Evolutionary conservation across 2,329 filamentous ascomycete species (phyloP), one percentile per base, ranked within the genome.

Genomic region (Colletotrichum sp.): DNA sequence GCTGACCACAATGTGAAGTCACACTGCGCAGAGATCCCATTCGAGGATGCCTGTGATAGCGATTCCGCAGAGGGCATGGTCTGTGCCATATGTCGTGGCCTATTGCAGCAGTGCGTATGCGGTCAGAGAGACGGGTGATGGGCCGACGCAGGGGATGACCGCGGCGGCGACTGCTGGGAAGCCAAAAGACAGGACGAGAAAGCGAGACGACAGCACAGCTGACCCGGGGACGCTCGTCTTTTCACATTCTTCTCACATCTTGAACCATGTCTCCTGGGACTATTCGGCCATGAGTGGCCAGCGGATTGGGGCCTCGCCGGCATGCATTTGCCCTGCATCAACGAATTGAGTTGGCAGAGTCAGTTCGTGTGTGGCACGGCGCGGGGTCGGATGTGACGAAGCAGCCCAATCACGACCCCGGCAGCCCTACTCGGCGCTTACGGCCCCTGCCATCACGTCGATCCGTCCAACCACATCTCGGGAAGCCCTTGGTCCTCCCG

Each of bases 401-500:
- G 75, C 52, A 73, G 62, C 75, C 81, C 81, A 81, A 81, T 81
- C 80, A 82, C 26, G 52, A 71, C 68, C 73, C 70, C 52, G 56
- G 63, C 56, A 30, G 38, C 34, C 70, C 61, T 65, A 21, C 73
- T 79, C 81, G 82, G 85, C 85, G 85, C 83, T 86, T 88, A 86
- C 81, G 79, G 75, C 77, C 79, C 81, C 77, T 79, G 80, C 77
- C 77, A 78, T 81, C 81, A 83, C 80, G 71, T 69, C 72, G 75
- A 52, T 75, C 75, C 76, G 77, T 80, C 87, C 87, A 89, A 89
- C 85, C 86, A 87, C 79, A 79, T 68, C 59, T 63, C 79, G 59
- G 73, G 71, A 76, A 74, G 70, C 73, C 76, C 75, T 66, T 71
- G 73, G 56, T 78, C 65, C 79, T 79, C 78, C 79, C 78, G 78